These are phyloP conservation scores for Leersia perrieri DNA, from an alignment of 176 grass and related monocot genomes.

Conservation along the genomic window DNA sequence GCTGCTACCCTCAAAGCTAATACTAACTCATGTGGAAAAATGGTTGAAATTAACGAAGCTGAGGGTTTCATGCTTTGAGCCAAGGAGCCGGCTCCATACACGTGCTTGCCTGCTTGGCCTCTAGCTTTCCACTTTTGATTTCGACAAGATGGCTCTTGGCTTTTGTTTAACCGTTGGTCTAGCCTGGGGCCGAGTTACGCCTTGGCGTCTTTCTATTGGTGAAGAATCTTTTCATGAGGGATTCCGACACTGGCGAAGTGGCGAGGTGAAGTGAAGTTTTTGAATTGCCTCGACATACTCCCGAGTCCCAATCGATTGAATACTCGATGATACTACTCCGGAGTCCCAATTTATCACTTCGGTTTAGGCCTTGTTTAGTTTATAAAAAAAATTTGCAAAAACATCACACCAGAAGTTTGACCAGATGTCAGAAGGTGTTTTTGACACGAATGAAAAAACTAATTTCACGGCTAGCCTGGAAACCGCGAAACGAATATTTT, in stretches of 20 bases:
- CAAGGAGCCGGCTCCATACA: not conserved
- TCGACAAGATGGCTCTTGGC: slow-evolving; percentile 37
- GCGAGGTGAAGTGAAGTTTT: not conserved
- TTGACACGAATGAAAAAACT: too few relatives aligned
- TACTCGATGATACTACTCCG: too few relatives aligned
- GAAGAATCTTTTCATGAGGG: slow-evolving; percentile 41
- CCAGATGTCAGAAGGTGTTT: too few relatives aligned
- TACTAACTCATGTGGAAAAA: slow-evolving; percentile 20
- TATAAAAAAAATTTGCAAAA: too few relatives aligned
- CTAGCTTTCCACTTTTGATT: slow-evolving; percentile 28
- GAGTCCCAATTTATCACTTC: too few relatives aligned
- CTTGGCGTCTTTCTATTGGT: slow-evolving; percentile 37
- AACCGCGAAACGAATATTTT: too few relatives aligned
- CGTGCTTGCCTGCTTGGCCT: slow-evolving; percentile 11
- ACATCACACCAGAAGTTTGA: too few relatives aligned
- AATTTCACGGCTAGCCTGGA: too few relatives aligned
- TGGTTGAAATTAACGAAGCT: not conserved
- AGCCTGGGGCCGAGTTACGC: not conserved
- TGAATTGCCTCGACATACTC: slow-evolving; percentile 41
- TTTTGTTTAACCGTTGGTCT: slow-evolving; percentile 31
- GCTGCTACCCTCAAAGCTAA: too few relatives aligned
- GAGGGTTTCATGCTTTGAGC: not conserved
- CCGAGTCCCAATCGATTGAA: too few relatives aligned
- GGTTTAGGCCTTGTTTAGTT: too few relatives aligned
- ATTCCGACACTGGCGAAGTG: not conserved